phyloP scores from a whole-genome alignment of 2,329 filamentous ascomycete species.

The Rugonectria rugulosa region DNA sequence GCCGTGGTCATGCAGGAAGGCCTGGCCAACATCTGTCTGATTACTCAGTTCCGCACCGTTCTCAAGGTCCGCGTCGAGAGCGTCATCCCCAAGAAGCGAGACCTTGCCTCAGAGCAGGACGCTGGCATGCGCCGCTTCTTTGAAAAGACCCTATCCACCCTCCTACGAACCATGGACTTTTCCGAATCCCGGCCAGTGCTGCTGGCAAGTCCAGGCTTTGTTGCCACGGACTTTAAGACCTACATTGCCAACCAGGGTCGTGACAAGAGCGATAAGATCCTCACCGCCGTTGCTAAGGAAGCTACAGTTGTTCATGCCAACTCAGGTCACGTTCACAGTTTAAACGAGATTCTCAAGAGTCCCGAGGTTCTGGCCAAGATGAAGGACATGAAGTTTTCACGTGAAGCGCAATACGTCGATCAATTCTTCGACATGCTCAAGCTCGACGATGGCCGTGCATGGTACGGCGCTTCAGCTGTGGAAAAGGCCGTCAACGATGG shows the following conservation, averaged over 20 bases:
- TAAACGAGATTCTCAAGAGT: constrained; percentile 87
- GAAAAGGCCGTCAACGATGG: constrained; percentile 84
- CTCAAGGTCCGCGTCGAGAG: constrained; percentile 70
- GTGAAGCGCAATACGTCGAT: constrained; percentile 86
- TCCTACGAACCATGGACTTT: constrained; percentile 82
- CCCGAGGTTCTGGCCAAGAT: constrained; percentile 79
- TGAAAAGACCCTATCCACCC: constrained; percentile 75
- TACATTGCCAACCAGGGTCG: constrained; percentile 71
- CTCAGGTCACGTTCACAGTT: constrained; percentile 84
- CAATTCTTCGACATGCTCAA: constrained; percentile 80
- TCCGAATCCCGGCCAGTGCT: constrained; percentile 74
- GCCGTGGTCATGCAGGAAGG: constrained; percentile 96
- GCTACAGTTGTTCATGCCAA: constrained; percentile 82
- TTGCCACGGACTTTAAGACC: constrained; percentile 80
- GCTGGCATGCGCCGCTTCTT: constrained; percentile 79
- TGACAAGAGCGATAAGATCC: constrained; percentile 70
- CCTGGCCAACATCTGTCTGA: constrained; percentile 81
- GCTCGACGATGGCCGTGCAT: constrained; percentile 85
- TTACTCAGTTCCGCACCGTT: constrained; percentile 81
- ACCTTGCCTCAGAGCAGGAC: constrained; percentile 69
- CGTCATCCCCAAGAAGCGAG: constrained; percentile 71
- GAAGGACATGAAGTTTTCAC: constrained; percentile 86
- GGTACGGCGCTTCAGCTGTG: constrained; percentile 87
- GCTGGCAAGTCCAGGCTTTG: constrained; percentile 88
- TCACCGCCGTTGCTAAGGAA: constrained; percentile 68